These are phyloP conservation scores for Coniochaeta sp. DNA, from an alignment of 2,329 filamentous ascomycete genomes.

Conservation along the genomic window DNA sequence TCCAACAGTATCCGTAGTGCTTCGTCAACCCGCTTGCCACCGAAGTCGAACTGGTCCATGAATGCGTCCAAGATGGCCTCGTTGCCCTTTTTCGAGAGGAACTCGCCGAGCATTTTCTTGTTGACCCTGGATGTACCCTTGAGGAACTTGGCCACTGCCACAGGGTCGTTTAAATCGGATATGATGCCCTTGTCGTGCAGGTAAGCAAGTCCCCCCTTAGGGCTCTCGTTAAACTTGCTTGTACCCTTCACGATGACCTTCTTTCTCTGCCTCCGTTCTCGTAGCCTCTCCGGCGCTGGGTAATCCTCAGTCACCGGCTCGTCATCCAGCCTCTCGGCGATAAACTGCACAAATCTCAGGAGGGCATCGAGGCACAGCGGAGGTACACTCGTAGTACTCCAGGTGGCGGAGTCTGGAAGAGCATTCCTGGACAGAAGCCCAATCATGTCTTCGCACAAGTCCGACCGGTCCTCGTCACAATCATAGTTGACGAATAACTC, in stretches of 20 bases:
- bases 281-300: conserved; percentile 57
- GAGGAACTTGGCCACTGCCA: conserved; percentile 78
- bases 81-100: conserved; percentile 83
- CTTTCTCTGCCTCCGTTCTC: conserved; percentile 71
- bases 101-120: conserved; percentile 88
- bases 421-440: conserved; percentile 89
- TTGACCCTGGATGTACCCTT: conserved; percentile 82
- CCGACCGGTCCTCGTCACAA: conserved; percentile 83
- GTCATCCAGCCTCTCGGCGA: conserved; percentile 78
- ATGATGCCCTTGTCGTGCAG: conserved; percentile 84
- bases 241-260: conserved; percentile 83
- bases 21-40: conserved; percentile 80
- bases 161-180: conserved; percentile 62
- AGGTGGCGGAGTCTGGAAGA: conserved; percentile 92
- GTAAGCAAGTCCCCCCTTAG: conserved; percentile 81
- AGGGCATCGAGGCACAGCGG: conserved; percentile 90
- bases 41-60: conserved; percentile 81
- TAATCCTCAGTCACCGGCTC: conserved; percentile 56
- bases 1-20: conserved; percentile 81
- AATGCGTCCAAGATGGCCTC: conserved; percentile 80
- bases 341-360: conserved; percentile 83
- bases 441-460: conserved; percentile 93
- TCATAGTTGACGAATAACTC: conserved; percentile 98
- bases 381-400: conserved; percentile 97
- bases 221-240: conserved; percentile 90